Evolutionary conservation across 202 grass and related monocot genomes (phyloP), one percentile per base, ranked within the genome.

Genomic region (Panicum virgatum): DNA sequence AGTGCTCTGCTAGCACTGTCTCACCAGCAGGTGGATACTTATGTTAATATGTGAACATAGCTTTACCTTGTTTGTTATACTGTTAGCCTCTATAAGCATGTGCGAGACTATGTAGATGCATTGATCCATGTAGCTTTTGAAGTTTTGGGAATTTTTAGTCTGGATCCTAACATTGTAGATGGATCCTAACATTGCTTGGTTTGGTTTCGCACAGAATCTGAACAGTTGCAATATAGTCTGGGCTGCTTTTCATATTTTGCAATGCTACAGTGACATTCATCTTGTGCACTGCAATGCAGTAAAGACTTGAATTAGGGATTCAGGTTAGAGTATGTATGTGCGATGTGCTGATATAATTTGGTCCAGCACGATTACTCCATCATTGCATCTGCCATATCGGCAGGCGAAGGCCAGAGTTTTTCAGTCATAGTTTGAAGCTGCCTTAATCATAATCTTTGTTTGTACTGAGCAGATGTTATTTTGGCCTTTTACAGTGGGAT

Each of bases 401-500:
- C 18, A 27, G 22, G 34, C 9, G 9, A 29, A 65, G 18, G 43
- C 43, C 34, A 32, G 22, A 20, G 0, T 27, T 80, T 38, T 66
- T 3, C 19, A 51, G 20, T 79, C 32, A n/a, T 69, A 62, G 44
- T 59, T 67, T 52, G 13, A 50, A 79, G 20, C 79, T 67, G 30
- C 20, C 39, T 76, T 84, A 27, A 43, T 53, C 56, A 43, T 53
- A 15, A 3, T 38, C 18, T 52, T 64, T 7, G 13, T 70, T 51
- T 44, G 72, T 53, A 58, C 18, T 2, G 5, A 65, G 36, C 27
- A 84, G n/a, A n/a, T 46, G 20, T 8, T 26, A 82, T 50, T n/a
- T 30, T 0, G 39, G 2, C 30, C 32, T 16, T 62, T 84, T 25
- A 30, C 79, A 98, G 96, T 96, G 92, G 96, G 91, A 98, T 98